Evolutionary conservation across 2,329 filamentous ascomycete species (phyloP).

Genomic region (Monosporascus sp.): DNA sequence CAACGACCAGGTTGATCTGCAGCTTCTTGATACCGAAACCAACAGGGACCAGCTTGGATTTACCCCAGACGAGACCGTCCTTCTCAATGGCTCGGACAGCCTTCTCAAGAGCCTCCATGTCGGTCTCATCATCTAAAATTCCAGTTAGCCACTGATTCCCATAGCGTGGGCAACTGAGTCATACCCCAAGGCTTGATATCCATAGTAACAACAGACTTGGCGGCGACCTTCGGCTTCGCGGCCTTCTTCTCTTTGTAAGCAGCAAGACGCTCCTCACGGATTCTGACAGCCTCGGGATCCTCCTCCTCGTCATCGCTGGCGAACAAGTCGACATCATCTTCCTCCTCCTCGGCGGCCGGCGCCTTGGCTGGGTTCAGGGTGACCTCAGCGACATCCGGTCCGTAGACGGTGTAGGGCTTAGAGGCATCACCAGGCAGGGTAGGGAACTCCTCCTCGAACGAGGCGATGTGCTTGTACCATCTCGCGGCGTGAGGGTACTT

Average conservation of each 20-base stretch:
- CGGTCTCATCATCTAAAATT: conserved; percentile 76
- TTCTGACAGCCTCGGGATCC: conserved; percentile 75
- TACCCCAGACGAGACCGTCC: conserved; percentile 96
- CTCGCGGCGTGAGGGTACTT: conserved; percentile 93
- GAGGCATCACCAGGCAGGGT: conserved; percentile 85
- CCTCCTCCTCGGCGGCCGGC: conserved; percentile 61
- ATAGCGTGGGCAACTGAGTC: conserved; percentile 28
- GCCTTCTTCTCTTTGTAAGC: conserved; percentile 98
- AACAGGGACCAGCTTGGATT: conserved; percentile 79
- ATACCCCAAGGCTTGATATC: conserved; percentile 99
- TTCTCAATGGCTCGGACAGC: conserved; percentile 78
- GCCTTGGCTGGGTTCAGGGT: conserved; percentile 84
- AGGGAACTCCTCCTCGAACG: conserved; percentile 88
- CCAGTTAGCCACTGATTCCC: conserved; percentile 5
- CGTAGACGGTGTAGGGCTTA: conserved; percentile 85
- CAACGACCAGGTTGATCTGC: conserved; percentile 95
- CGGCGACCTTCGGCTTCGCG: conserved; percentile 80
- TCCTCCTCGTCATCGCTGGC: conserved; percentile 91
- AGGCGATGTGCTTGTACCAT: conserved; percentile 98
- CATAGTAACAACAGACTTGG: conserved; percentile 93
- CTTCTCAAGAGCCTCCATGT: conserved; percentile 76
- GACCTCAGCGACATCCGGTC: conserved; percentile 72
- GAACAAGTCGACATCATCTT: conserved; percentile 90
- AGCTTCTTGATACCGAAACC: conserved; percentile 99
- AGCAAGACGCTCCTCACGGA: conserved; percentile 84